Evolutionary conservation across 1,284 basidiomycete species (phyloP), one percentile per base, ranked within the genome.

Genomic region (Pascua sp.): DNA sequence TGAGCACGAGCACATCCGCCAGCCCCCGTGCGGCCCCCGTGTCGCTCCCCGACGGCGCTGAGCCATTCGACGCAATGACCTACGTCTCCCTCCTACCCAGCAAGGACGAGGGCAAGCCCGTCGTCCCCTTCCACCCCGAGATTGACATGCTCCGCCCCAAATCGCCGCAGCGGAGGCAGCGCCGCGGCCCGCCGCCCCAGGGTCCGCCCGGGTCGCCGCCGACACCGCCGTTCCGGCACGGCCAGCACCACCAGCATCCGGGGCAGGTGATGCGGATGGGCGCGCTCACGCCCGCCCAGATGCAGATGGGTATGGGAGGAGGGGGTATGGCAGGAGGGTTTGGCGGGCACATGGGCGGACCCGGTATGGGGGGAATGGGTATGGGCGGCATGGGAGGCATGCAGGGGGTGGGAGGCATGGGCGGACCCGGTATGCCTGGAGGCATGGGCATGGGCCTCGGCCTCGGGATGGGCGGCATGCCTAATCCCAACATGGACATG

Each of bases 71-170:
- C 15, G 85, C 89, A 0, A 84, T 82, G 75, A 85, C 85, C 1
- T 75, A 83, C 56, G 79, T 78, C 72, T 58, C 45, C 71, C 63
- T 55, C n/a, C 54, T 71, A 0, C 61, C 69, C 10, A 44, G 57
- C 41, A 56, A 58, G 44, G 57, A 59, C 42, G 67, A 68, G 49
- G 62, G 64, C 53, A 62, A 56, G 47, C 57, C 62, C 12, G 60
- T 65, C 15, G 55, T 73, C 10, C 65, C 65, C 1, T 68, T 66
- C 56, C 50, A 64, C 36, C 47, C 55, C 43, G 66, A 95, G 68
- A 91, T 96, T 66, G 91, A 96, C 60, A 81, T 82, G 0, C 80
- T 96, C 12, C 82, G 92, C 11, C 92, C 91, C 0, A 95, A 95
- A 73, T 93, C 90, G 1, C 92, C 91, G 18, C 62, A 65, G 41